These are phyloP conservation scores for Thelonectria rubi DNA, from an alignment of 2,329 filamentous ascomycete species.

Conservation along the genomic window DNA sequence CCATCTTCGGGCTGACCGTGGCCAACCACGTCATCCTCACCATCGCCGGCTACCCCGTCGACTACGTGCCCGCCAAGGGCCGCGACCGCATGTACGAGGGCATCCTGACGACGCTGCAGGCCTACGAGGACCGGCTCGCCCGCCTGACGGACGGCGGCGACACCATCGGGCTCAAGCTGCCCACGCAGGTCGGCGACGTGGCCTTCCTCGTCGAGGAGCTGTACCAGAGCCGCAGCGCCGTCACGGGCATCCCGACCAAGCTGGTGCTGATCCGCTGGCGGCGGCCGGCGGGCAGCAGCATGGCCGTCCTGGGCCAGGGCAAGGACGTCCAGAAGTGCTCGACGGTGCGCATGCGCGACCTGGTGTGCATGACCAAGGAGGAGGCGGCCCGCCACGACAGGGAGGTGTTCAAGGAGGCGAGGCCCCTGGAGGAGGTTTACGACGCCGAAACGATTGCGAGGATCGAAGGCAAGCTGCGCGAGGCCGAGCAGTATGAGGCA, in stretches of 20 bases:
- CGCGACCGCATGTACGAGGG: slow-evolving; percentile 93
- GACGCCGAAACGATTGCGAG: slow-evolving; percentile 70
- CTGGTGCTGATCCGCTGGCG: slow-evolving; percentile 84
- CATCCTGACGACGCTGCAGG: slow-evolving; percentile 79
- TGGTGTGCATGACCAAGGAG: slow-evolving; percentile 94
- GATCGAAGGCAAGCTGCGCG: slow-evolving; percentile 72
- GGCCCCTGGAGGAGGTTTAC: slow-evolving; percentile 77
- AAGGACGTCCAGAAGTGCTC: slow-evolving; percentile 81
- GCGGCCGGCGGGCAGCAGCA: slow-evolving; percentile 67
- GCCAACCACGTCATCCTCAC: slow-evolving; percentile 93
- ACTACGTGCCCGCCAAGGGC: slow-evolving; percentile 82
- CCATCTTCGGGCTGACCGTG: slow-evolving; percentile 89
- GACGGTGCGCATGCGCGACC: slow-evolving; percentile 71
- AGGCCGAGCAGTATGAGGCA: slow-evolving; percentile 70
- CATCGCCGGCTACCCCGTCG: slow-evolving; percentile 83
- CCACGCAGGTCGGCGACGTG: slow-evolving; percentile 81
- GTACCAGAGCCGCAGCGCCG: slow-evolving; percentile 80
- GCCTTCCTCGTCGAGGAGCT: slow-evolving; percentile 91
- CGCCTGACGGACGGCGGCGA: slow-evolving; percentile 49
- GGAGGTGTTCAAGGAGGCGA: slow-evolving; percentile 76
- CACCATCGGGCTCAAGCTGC: slow-evolving; percentile 76
- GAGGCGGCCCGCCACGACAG: slow-evolving; percentile 84
- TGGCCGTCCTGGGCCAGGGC: slow-evolving; percentile 67
- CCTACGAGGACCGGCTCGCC: slow-evolving; percentile 79
- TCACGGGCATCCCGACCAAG: slow-evolving; percentile 83